phyloP scores from a whole-genome alignment of 2,329 filamentous ascomycete genomes.

The Cryphonectria naterciae region DNA sequence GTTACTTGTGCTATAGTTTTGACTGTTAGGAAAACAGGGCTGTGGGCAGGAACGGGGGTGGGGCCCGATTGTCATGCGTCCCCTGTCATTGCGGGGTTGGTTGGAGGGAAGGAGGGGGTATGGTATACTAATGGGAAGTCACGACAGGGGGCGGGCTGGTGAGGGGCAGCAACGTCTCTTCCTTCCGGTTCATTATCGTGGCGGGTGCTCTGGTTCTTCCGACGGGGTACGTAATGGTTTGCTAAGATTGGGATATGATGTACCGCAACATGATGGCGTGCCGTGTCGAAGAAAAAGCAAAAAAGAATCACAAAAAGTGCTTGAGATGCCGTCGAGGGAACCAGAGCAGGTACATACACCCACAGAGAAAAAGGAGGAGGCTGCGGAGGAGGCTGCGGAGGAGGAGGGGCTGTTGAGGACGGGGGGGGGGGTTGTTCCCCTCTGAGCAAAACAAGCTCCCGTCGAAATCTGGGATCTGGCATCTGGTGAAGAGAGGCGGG shows the following conservation, averaged over 20 bases:
- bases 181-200: slow-evolving; percentile 28
- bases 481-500: slow-evolving; percentile 1
- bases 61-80: slow-evolving; percentile 19
- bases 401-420: neutral
- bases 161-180: slow-evolving; percentile 13
- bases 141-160: neutral
- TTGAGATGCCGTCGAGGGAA: neutral
- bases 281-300: slow-evolving; percentile 8
- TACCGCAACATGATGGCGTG: slow-evolving; percentile 8
- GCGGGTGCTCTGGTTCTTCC: neutral
- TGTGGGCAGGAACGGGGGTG: slow-evolving; percentile 7
- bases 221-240: neutral
- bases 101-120: neutral
- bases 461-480: neutral
- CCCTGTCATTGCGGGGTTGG: slow-evolving; percentile 26
- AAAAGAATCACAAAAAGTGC: slow-evolving; percentile 9
- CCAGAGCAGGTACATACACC: neutral
- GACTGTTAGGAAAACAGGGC: neutral
- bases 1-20: neutral
- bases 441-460: slow-evolving; percentile 10
- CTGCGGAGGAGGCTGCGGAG: neutral
- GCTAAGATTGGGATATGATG: neutral
- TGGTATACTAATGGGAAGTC: slow-evolving; percentile 8
- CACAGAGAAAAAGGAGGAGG: neutral
- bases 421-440: neutral